These are phyloP conservation scores for Raddia distichophylla DNA, from an alignment of 176 grass and related monocot species.

Conservation along the genomic window DNA sequence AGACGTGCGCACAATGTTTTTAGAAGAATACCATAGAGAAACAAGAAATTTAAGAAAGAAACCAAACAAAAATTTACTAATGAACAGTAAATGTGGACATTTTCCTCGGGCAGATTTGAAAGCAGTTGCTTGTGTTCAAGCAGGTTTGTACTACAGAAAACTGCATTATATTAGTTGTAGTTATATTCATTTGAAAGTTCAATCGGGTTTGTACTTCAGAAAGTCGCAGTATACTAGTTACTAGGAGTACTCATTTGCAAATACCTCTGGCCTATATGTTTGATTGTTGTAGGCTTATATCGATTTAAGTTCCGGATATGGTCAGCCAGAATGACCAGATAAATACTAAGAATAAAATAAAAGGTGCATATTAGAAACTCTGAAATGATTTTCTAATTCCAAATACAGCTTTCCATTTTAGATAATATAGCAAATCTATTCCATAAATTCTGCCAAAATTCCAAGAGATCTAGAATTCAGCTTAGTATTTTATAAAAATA, in stretches of 20 bases:
- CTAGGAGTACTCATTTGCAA: not conserved
- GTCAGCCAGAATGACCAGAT: not conserved
- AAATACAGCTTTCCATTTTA: no score
- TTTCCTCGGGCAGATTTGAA: not conserved
- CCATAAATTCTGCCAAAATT: no score
- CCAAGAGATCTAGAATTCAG: no score
- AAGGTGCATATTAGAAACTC: no score
- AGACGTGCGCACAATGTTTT: not conserved
- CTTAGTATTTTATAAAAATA: no score
- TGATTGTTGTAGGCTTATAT: not conserved
- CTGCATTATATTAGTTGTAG: no score
- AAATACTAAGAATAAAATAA: not conserved
- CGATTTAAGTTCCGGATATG: not conserved
- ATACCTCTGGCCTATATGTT: not conserved
- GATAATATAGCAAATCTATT: no score
- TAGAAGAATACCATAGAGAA: not conserved
- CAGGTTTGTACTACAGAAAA: not conserved
- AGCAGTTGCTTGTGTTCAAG: not conserved
- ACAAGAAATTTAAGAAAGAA: not conserved
- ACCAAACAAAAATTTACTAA: not conserved
- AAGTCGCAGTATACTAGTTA: not conserved
- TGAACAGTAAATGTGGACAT: not conserved
- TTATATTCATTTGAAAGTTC: not conserved
- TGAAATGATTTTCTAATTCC: no score
- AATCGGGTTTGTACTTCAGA: not conserved